These are phyloP conservation scores for Sordariomycetes sp. DNA, from an alignment of 2,329 filamentous ascomycete genomes.

Conservation along the genomic window DNA sequence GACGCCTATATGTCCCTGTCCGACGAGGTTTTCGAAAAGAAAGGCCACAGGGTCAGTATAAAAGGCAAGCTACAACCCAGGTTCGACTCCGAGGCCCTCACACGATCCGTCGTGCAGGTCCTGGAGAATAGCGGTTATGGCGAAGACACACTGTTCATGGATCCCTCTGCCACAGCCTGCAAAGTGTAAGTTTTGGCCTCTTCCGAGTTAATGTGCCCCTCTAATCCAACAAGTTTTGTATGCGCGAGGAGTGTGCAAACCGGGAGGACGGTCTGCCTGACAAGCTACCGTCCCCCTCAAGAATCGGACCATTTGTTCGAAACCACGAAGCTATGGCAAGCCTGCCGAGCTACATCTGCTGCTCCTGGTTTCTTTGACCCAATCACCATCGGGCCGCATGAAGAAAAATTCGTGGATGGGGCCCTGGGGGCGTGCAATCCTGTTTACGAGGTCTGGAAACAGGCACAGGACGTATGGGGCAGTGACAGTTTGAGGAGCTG, in stretches of 20 bases:
- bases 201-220: not conserved
- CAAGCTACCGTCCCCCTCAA: conserved; percentile 17
- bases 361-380: conserved; percentile 23
- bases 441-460: conserved; percentile 23
- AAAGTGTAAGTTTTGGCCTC: conserved; percentile 2
- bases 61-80: conserved; percentile 1
- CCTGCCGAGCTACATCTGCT: conserved; percentile 23
- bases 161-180: not conserved
- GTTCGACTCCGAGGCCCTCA: conserved; percentile 2
- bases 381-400: conserved; percentile 15
- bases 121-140: not conserved
- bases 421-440: conserved; percentile 30
- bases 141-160: not conserved
- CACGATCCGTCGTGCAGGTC: not conserved
- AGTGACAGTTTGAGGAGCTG: conserved; percentile 14
- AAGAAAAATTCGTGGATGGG: conserved; percentile 25
- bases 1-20: conserved; percentile 1
- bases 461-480: conserved; percentile 24
- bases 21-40: conserved; percentile 2
- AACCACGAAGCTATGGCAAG: conserved; percentile 21
- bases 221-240: not conserved
- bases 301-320: not conserved
- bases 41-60: not conserved
- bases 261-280: conserved; percentile 17
- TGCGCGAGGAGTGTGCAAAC: conserved; percentile 19